Percentiles rank a stretch among this genome's conserved stretches.
phyloP scores from a whole-genome alignment of 2,329 filamentous ascomycete genomes.

The Chalaropsis thielavioides region DNA sequence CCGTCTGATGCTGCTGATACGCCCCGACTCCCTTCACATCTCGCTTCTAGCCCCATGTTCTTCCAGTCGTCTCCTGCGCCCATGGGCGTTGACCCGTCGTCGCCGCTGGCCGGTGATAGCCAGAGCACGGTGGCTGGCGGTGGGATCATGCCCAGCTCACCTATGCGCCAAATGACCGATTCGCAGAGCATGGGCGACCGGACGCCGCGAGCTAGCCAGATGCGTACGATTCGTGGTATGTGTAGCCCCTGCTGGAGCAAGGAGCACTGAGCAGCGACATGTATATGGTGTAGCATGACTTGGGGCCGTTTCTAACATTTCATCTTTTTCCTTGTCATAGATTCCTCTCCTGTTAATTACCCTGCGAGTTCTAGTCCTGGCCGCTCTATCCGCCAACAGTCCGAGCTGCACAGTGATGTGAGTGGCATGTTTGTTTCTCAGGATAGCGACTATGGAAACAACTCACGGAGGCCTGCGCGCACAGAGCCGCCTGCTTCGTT shows the following conservation, averaged over 20 bases:
- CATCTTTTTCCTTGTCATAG: slow-evolving; percentile 31
- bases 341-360: slow-evolving; percentile 86
- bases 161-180: slow-evolving; percentile 42
- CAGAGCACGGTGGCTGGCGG: slow-evolving; percentile 26
- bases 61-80: slow-evolving; percentile 43
- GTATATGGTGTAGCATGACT: background rate
- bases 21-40: slow-evolving; percentile 23
- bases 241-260: background rate
- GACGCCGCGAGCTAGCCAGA: slow-evolving; percentile 51
- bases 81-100: slow-evolving; percentile 16
- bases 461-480: slow-evolving; percentile 8
- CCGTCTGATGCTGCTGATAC: slow-evolving; percentile 15
- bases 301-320: background rate
- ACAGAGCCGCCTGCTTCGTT: slow-evolving; percentile 14
- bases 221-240: slow-evolving; percentile 12
- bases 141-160: slow-evolving; percentile 30
- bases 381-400: slow-evolving; percentile 46
- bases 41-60: slow-evolving; percentile 69
- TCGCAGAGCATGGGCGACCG: slow-evolving; percentile 39
- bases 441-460: slow-evolving; percentile 33
- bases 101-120: slow-evolving; percentile 19
- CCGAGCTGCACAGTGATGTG: slow-evolving; percentile 66
- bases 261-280: background rate
- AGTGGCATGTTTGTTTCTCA: slow-evolving; percentile 67
- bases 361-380: slow-evolving; percentile 78